Evolutionary conservation across 1,284 basidiomycete species (phyloP), one percentile per base, ranked within the genome.

Genomic region (Sphagnurus paluster): DNA sequence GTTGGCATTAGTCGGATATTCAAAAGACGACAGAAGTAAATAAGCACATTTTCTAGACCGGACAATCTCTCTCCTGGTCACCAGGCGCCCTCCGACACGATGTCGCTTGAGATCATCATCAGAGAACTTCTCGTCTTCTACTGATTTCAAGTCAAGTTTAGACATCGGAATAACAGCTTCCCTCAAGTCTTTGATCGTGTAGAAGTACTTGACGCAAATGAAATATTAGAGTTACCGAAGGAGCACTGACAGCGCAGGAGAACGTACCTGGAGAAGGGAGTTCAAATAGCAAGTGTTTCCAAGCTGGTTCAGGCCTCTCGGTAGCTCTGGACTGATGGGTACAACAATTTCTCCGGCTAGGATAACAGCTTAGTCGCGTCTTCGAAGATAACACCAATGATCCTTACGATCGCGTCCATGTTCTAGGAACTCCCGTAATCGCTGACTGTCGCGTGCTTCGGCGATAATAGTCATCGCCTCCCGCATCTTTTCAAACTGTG

Each of bases 261-360:
- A 19, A 16, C 65, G 17, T 54, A 84, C 85, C 73, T 90, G 87
- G 1, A 93, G 71, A 19, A 93, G 69, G 14, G 91, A 94, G 63
- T 95, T 95, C 44, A 96, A 75, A 64, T 95, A 96, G 62, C 92
- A 95, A 0, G 92, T 95, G 60, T 97, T 97, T 42, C 93, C 93
- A 25, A 97, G 82, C 62, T 96, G 94, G 61, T 94, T 90, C 25
- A 95, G 75, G 1, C 93, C 93, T 43, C 92, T 79, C 11, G 93
- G 93, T 57, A 86, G 74, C 50, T 92, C 88, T 1, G 72, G 69
- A 29, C 78, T 74, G 4, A 71, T 78, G 21, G 74, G 69, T 4
- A 68, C 61, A 25, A 67, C 59, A 8, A 79, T 61, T 39, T 86
- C 84, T 11, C 86, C 88, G 49, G 86, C 87, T 90, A 47, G 23